phyloP scores from a whole-genome alignment of 352 stramenopile species.

The Pythium inflatum region DNA sequence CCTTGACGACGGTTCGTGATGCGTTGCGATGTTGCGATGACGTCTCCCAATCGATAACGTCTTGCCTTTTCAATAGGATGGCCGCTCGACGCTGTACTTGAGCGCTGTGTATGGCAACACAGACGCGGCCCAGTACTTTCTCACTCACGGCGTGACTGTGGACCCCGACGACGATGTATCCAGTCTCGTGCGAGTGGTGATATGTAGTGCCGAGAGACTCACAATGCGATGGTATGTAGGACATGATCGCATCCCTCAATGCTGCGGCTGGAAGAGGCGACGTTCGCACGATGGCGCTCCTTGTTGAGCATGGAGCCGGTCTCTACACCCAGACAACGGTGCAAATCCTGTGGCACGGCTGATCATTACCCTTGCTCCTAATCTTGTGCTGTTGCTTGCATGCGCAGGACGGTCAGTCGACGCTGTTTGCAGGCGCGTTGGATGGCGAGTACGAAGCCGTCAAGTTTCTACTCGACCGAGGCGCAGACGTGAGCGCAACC shows the following conservation, averaged over 20 bases:
- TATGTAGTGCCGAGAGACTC: no score
- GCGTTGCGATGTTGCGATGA: not conserved
- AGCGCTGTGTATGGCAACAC: not conserved
- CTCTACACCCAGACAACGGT: not conserved
- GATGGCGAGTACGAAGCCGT: not conserved
- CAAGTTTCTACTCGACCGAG: constrained; percentile 9
- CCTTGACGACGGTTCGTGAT: not conserved
- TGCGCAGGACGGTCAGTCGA: not conserved
- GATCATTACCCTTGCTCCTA: no score
- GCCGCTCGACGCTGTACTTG: not conserved
- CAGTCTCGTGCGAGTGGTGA: not conserved
- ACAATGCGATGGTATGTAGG: not conserved
- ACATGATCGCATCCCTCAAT: not conserved
- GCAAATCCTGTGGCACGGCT: no score
- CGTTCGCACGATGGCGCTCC: not conserved
- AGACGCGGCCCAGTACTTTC: not conserved
- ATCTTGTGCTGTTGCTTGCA: no score
- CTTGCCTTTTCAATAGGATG: no score
- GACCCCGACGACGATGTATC: not conserved
- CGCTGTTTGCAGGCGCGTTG: not conserved
- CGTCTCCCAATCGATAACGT: not conserved
- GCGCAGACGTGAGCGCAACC: not conserved
- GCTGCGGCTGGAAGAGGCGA: not conserved
- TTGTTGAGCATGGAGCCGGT: not conserved
- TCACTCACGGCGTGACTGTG: not conserved